Percentiles rank a stretch among this genome's conserved stretches.
Evolutionary conservation across 345 rosid genomes (phyloP).

Genomic region (Nephelium lappaceum): DNA sequence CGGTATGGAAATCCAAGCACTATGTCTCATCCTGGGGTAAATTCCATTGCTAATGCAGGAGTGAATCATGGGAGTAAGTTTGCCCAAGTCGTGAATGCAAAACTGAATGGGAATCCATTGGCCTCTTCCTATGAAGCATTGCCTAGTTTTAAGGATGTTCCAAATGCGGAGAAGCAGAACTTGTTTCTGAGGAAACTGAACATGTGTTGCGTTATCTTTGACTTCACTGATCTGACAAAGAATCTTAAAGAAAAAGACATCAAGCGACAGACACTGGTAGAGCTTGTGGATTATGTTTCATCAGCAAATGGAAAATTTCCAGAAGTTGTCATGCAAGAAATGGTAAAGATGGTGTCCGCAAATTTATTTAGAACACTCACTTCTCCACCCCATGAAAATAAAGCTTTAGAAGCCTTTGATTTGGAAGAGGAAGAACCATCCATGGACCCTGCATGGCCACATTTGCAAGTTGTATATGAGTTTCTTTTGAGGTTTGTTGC

Average conservation of each 20-base stretch:
- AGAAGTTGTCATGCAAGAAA: conserved; percentile 66
- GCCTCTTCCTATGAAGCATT: conserved; percentile 56
- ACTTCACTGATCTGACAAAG: conserved; percentile 67
- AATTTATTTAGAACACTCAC: conserved; percentile 74
- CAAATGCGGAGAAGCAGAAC: conserved; percentile 66
- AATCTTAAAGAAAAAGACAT: conserved; percentile 74
- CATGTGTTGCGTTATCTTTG: conserved; percentile 68
- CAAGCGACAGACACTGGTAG: conserved; percentile 72
- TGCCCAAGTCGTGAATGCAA: conserved; percentile 45
- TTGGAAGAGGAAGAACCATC: conserved; percentile 83
- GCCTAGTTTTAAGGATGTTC: conserved; percentile 79
- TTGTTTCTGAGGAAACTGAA: conserved; percentile 58
- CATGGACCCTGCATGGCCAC: conserved; percentile 85
- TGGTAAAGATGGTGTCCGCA: conserved; percentile 61
- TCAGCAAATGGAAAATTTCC: conserved; percentile 64
- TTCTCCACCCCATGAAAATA: conserved; percentile 65
- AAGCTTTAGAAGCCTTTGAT: conserved; percentile 66
- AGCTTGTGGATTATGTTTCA: conserved; percentile 75
- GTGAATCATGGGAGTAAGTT: conserved; percentile 45
- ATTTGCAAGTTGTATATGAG: conserved; percentile 79
- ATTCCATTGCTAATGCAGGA: conserved; percentile 35
- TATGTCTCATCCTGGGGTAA: conserved; percentile 26
- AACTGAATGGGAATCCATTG: conserved; percentile 49
- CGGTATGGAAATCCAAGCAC: conserved; percentile 34
- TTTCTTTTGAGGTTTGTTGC: conserved; percentile 73